phyloP scores from a whole-genome alignment of 805 yeast species.

The Ogataea saltuana region DNA sequence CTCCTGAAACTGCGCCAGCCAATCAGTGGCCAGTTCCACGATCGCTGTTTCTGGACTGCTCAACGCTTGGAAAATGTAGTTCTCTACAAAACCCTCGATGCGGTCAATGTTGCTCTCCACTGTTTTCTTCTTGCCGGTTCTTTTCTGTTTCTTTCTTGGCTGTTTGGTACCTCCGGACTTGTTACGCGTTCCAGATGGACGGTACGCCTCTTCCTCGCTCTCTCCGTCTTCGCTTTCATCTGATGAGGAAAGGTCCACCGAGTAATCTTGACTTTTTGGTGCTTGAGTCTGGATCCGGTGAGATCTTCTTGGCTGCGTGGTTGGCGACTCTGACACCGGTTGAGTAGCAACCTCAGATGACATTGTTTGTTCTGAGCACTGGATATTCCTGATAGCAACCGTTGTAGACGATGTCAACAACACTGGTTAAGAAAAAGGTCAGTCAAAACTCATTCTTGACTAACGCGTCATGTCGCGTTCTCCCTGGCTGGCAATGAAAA shows the following conservation, averaged over 20 bases:
- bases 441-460: no score
- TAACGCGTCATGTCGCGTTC: constrained; percentile 8
- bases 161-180: constrained; percentile 28
- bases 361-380: neutral
- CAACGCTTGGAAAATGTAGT: constrained; percentile 51
- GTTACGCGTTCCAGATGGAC: constrained; percentile 15
- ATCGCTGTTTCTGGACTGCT: constrained; percentile 49
- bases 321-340: neutral
- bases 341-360: constrained; percentile 3
- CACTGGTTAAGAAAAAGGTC: no score
- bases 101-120: constrained; percentile 37
- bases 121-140: constrained; percentile 21
- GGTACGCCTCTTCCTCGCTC: constrained; percentile 24
- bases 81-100: constrained; percentile 46
- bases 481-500: neutral
- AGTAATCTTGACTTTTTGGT: constrained; percentile 15
- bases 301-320: constrained; percentile 16
- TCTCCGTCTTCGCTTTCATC: constrained; percentile 22
- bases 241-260: constrained; percentile 11
- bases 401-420: no score
- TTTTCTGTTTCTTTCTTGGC: constrained; percentile 29
- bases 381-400: no score
- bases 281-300: constrained; percentile 15
- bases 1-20: constrained; percentile 54
- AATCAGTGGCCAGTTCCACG: constrained; percentile 52